A percentile compares a stretch with the other conserved stretches of the same genome.
phyloP scores from a whole-genome alignment of 345 rosid species.

The Ceriops decandra region DNA sequence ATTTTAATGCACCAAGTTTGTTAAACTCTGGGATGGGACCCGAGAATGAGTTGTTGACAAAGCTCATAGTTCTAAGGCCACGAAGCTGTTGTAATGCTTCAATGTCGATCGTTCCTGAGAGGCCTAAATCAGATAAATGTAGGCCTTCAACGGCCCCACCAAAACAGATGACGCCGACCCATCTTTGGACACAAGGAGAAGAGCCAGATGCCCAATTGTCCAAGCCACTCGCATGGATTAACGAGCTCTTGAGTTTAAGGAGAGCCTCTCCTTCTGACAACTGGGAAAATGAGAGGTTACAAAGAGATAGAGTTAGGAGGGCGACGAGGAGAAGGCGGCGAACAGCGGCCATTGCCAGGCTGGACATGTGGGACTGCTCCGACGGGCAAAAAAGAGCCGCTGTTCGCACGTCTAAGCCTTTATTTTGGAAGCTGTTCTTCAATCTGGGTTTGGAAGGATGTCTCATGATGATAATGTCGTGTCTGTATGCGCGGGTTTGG shows the following conservation, averaged over 20 bases:
- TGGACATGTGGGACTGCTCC: conserved; percentile 19
- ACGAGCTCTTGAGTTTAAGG: conserved; percentile 18
- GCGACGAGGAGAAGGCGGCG: conserved; percentile 18
- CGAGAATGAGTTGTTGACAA: conserved; percentile 19
- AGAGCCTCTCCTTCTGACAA: conserved; percentile 23
- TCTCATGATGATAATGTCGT: conserved; percentile 19
- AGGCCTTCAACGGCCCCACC: conserved; percentile 19
- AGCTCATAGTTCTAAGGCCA: conserved; percentile 23
- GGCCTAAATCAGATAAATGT: conserved; percentile 18
- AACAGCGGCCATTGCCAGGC: conserved; percentile 54
- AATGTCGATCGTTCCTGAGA: conserved; percentile 22
- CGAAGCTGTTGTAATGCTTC: conserved; percentile 21
- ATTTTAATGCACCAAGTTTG: conserved; percentile 24
- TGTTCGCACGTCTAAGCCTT: conserved; percentile 33
- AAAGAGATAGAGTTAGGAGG: conserved; percentile 12
- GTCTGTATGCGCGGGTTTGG: conserved; percentile 10
- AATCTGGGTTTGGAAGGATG: conserved; percentile 22
- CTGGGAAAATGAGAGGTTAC: conserved; percentile 8
- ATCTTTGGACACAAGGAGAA: conserved; percentile 16
- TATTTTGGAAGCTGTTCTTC: conserved; percentile 17
- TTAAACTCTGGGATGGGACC: conserved; percentile 27
- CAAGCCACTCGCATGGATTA: conserved; percentile 10
- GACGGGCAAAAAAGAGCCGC: conserved; percentile 36
- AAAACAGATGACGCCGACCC: conserved; percentile 22
- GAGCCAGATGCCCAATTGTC: conserved; percentile 16